Evolutionary conservation across 169 alveolate genomes (phyloP).

Genomic region (Theileria sp.): DNA sequence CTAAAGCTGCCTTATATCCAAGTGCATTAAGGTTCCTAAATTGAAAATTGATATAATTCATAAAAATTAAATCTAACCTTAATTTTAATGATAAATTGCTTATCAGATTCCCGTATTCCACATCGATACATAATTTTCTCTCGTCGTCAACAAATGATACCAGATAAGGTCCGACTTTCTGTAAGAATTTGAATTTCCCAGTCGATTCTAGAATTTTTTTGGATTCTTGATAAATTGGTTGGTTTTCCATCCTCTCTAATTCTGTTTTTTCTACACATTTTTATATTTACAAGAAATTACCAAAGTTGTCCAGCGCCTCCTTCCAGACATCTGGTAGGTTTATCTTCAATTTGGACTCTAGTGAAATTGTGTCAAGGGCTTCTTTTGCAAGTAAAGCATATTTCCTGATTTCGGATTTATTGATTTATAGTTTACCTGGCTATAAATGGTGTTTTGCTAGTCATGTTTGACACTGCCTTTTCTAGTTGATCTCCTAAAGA

Average conservation of each 20-base stretch:
- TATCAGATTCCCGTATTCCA: constrained; percentile 41
- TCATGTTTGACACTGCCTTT: constrained; percentile 1
- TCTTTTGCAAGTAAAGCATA: constrained; percentile 57
- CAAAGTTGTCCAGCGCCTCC: constrained; percentile 36
- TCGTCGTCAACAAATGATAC: constrained; percentile 54
- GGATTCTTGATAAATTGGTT: constrained; percentile 56
- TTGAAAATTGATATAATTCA: neutral
- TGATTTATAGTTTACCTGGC: constrained; percentile 22
- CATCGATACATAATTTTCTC: constrained; percentile 30
- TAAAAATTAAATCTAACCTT: constrained; percentile 18
- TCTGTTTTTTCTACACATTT: constrained; percentile 40
- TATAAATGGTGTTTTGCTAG: constrained; percentile 11
- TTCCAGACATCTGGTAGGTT: constrained; percentile 26
- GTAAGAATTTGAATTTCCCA: constrained; percentile 17
- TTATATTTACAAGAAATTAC: neutral
- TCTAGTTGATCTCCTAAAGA: constrained; percentile 23
- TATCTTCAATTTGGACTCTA: constrained; percentile 30
- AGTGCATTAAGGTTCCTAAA: constrained; percentile 50
- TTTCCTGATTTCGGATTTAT: constrained; percentile 10
- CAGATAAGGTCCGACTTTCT: constrained; percentile 48
- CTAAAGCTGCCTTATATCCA: constrained; percentile 52
- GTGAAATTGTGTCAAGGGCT: constrained; percentile 50
- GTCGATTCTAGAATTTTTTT: constrained; percentile 42
- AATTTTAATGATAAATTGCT: constrained; percentile 28
- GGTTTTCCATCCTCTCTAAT: constrained; percentile 21